Conservation (phyloP, 352 stramenopile genomes). For the Phytophthora brassicae region DNA sequence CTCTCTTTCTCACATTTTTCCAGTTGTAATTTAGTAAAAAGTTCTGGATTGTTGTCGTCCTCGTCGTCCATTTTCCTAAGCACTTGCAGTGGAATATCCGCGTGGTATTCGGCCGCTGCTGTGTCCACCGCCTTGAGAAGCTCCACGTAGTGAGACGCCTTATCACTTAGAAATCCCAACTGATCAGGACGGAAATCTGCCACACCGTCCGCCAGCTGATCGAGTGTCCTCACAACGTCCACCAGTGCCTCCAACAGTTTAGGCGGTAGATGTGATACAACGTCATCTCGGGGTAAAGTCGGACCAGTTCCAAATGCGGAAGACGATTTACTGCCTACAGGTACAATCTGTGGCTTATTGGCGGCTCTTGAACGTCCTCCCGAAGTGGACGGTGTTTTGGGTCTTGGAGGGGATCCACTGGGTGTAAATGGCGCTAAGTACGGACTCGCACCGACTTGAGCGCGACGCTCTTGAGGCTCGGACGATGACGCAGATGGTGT, state of each 20-base stretch:
- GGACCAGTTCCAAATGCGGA: slow-evolving; percentile 21
- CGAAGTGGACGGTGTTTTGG: slow-evolving; percentile 64
- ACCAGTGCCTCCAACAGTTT: slow-evolving; percentile 62
- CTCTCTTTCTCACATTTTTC: slow-evolving; percentile 68
- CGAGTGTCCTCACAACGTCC: slow-evolving; percentile 61
- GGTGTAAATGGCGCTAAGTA: slow-evolving; percentile 73
- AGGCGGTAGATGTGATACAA: slow-evolving; percentile 54
- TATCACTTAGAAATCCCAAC: slow-evolving; percentile 57
- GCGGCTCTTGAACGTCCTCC: slow-evolving; percentile 15
- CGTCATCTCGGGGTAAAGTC: slow-evolving; percentile 53
- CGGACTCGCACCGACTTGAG: slow-evolving; percentile 62
- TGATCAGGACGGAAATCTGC: slow-evolving; percentile 67
- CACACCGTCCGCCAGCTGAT: slow-evolving; percentile 60
- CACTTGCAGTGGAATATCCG: slow-evolving; percentile 61
- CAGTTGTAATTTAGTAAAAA: slow-evolving; percentile 66
- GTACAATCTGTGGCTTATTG: slow-evolving; percentile 64
- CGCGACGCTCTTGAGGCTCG: slow-evolving; percentile 52
- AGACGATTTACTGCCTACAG: slow-evolving; percentile 24
- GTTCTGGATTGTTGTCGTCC: slow-evolving; percentile 61
- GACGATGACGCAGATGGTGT: slow-evolving; percentile 23
- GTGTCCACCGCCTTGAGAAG: slow-evolving; percentile 54
- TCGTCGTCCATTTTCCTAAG: slow-evolving; percentile 60
- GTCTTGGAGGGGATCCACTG: slow-evolving; percentile 51
- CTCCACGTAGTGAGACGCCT: slow-evolving; percentile 62
- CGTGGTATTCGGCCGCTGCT: slow-evolving; percentile 46